Percentiles rank a stretch among this genome's conserved stretches.
phyloP scores from a whole-genome alignment of 345 rosid genomes.

The Eucalyptus pumila region DNA sequence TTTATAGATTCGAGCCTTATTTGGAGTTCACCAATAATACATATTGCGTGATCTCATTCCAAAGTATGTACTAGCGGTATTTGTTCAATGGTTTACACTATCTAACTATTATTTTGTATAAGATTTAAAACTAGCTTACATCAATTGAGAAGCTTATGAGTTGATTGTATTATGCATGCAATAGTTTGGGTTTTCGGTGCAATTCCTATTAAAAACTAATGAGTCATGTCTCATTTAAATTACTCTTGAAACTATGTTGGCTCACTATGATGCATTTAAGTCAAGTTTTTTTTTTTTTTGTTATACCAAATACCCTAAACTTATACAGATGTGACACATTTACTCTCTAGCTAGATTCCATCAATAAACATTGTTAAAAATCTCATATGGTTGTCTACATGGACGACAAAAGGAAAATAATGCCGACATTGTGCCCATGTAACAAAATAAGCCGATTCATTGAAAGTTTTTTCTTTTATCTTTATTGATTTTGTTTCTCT shows the following conservation, averaged over 20 bases:
- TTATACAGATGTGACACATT: too few species aligned
- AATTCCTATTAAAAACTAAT: too few species aligned
- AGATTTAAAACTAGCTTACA: neutral
- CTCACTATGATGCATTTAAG: neutral
- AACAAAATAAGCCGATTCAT: neutral
- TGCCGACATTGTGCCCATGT: neutral
- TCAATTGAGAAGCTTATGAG: neutral
- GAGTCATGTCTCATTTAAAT: neutral
- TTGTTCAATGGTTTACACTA: neutral
- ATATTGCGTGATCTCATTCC: neutral
- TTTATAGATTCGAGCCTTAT: neutral
- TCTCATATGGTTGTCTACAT: neutral
- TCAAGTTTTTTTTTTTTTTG: too few species aligned
- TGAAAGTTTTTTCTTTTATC: too few species aligned
- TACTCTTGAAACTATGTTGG: neutral
- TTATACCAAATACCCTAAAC: fast-evolving
- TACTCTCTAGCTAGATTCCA: neutral
- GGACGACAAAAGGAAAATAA: neutral
- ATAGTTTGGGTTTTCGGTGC: neutral
- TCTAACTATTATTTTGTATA: too few species aligned
- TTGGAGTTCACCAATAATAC: neutral
- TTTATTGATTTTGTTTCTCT: neutral
- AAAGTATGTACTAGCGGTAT: neutral
- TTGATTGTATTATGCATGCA: neutral
- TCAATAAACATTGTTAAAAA: neutral